These are phyloP conservation scores for Vigna angularis DNA, from an alignment of 306 rosid genomes.

Conservation along the genomic window DNA sequence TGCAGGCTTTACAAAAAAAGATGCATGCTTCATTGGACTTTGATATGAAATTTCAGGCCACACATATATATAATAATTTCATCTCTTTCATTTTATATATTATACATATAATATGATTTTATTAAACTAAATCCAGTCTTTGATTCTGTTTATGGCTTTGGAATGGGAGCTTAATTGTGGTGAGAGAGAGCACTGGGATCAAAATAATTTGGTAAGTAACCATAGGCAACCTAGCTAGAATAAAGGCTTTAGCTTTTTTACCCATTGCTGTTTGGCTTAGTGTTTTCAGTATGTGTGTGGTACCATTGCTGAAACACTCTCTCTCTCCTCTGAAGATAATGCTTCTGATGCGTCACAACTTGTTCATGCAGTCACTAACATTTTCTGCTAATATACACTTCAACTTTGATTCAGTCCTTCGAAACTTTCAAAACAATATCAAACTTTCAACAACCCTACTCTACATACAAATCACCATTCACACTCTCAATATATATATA, in stretches of 20 bases:
- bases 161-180: not conserved
- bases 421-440: not conserved
- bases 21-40: too few species aligned
- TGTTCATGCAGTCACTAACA: not conserved
- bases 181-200: not conserved
- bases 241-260: constrained; percentile 21
- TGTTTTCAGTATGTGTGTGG: constrained; percentile 7
- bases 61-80: too few species aligned
- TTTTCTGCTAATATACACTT: not conserved
- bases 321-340: not conserved
- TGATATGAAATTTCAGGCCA: too few species aligned
- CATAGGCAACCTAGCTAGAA: constrained; percentile 11
- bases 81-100: too few species aligned
- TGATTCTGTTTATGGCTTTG: not conserved
- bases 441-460: not conserved
- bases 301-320: not conserved
- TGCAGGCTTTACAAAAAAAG: too few species aligned
- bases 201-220: not conserved
- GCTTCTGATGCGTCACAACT: constrained; percentile 4
- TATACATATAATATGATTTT: too few species aligned
- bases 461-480: too few species aligned
- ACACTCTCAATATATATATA: too few species aligned
- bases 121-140: too few species aligned
- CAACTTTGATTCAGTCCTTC: not conserved
- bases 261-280: not conserved